A percentile compares a stretch with the other conserved stretches of the same genome.
Conservation (phyloP, 2,329 filamentous ascomycete genomes). For the Boeremia exigua region DNA sequence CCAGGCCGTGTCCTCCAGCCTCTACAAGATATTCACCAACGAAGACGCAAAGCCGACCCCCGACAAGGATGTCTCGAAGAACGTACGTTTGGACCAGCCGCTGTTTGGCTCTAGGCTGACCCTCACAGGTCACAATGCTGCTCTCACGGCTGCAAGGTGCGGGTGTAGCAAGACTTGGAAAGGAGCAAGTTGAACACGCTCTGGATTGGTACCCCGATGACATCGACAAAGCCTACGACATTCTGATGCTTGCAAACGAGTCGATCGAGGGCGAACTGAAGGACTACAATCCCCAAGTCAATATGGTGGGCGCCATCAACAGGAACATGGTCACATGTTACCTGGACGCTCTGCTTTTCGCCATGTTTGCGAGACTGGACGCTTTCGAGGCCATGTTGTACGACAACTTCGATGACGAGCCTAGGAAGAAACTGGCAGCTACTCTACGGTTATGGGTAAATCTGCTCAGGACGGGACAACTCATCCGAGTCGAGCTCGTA, state of each 20-base stretch:
- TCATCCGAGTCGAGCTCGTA: conserved; percentile 87
- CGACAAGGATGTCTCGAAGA: conserved; percentile 64
- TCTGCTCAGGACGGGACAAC: conserved; percentile 79
- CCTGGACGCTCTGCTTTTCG: conserved; percentile 86
- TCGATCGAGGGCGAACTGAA: conserved; percentile 80
- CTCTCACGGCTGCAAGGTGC: conserved; percentile 58
- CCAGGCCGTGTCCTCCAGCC: conserved; percentile 50
- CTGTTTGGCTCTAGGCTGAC: conserved; percentile 6
- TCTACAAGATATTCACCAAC: conserved; percentile 69
- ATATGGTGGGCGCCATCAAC: conserved; percentile 86
- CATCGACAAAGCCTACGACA: conserved; percentile 73
- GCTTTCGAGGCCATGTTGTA: conserved; percentile 94
- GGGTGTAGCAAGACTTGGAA: conserved; percentile 63
- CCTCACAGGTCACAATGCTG: conserved; percentile 58
- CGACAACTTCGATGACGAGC: conserved; percentile 75
- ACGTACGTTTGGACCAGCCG: conserved; percentile 37
- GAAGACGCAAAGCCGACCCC: conserved; percentile 57
- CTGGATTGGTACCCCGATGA: conserved; percentile 72
- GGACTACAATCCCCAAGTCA: conserved; percentile 72
- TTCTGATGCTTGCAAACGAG: conserved; percentile 79
- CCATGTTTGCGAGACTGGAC: conserved; percentile 91
- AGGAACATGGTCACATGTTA: conserved; percentile 90
- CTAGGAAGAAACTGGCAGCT: conserved; percentile 74
- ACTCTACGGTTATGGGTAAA: conserved; percentile 92
- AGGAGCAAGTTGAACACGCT: conserved; percentile 68